A percentile compares a stretch with the other conserved stretches of the same genome.
phyloP scores from a whole-genome alignment of 2,329 filamentous ascomycete genomes.

The Metarhizium sp. region DNA sequence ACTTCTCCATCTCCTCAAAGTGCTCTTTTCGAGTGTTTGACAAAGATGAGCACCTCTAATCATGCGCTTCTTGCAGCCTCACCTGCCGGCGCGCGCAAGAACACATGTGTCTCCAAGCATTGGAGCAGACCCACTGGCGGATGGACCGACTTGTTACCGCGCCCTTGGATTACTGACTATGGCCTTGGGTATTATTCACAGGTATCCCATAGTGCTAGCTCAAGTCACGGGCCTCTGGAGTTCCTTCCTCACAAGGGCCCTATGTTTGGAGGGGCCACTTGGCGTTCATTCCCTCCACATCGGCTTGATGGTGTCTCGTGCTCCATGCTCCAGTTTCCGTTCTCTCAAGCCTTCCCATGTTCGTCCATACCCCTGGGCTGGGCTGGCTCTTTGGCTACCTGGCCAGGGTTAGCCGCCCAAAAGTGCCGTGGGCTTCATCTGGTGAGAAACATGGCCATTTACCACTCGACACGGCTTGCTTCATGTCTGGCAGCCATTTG shows the following conservation, averaged over 20 bases:
- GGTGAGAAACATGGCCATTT: neutral
- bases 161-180: neutral
- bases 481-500: neutral
- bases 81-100: neutral
- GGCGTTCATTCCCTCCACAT: neutral
- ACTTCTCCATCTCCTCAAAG: constrained; percentile 1
- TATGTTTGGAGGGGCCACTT: neutral
- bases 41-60: neutral
- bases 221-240: neutral
- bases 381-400: neutral
- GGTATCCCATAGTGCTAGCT: neutral
- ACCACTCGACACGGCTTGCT: neutral
- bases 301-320: neutral
- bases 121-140: neutral
- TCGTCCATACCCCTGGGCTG: neutral
- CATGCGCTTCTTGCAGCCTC: neutral
- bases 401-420: neutral
- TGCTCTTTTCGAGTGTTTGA: neutral
- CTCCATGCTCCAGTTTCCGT: neutral
- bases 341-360: neutral
- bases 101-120: neutral
- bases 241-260: neutral
- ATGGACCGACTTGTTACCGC: neutral
- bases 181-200: neutral
- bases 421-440: neutral